phyloP scores from a whole-genome alignment of 345 rosid species.

The Corymbia maculata region DNA sequence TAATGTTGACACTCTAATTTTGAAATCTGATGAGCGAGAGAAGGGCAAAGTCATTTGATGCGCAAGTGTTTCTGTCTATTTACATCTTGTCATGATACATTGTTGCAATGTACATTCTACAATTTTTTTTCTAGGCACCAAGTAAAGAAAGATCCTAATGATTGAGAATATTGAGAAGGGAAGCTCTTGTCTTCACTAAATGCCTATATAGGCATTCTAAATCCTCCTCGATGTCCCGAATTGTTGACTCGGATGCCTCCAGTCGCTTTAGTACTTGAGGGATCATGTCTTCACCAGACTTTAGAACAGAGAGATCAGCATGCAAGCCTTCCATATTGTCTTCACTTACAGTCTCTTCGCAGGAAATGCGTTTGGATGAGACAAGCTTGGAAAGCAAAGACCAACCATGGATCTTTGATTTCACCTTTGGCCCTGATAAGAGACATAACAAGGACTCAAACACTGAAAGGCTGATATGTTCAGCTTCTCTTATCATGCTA shows the following conservation, averaged over 20 bases:
- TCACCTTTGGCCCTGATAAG: not conserved
- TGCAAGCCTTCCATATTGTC: not conserved
- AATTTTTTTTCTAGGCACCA: not conserved
- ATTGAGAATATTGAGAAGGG: not conserved
- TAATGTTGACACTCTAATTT: not conserved
- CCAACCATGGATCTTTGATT: not conserved
- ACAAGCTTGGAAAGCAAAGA: constrained; percentile 4
- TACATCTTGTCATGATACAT: not conserved
- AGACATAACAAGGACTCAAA: not conserved
- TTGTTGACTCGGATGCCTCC: not conserved
- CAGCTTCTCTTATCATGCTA: constrained; percentile 1
- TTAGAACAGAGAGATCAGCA: not conserved
- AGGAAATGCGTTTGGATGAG: not conserved
- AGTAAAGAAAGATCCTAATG: not conserved
- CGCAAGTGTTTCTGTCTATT: not conserved
- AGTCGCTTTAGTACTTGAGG: not conserved
- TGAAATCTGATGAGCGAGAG: not conserved
- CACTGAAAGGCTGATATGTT: not conserved
- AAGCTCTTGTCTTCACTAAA: constrained; percentile 3
- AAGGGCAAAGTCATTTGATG: not conserved
- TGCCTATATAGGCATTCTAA: not conserved
- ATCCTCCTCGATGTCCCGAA: not conserved
- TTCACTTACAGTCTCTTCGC: not conserved
- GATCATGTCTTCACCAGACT: not conserved
- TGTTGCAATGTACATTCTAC: not conserved